Conservation (phyloP, 148 eudicot genomes). For the Camellia granthamiana region DNA sequence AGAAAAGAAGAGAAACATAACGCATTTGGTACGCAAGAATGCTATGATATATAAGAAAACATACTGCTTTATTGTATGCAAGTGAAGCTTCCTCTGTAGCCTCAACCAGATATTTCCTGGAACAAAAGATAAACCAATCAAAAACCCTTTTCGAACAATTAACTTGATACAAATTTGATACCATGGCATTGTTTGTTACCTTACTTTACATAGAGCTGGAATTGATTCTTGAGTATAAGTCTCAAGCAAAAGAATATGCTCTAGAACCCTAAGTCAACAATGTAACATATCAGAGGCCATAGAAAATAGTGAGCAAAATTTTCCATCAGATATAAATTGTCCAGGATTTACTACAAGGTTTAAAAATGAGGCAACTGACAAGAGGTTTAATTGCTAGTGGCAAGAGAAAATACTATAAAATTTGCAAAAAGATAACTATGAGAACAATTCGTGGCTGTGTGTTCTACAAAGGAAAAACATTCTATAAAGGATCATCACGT, state of each 20-base stretch:
- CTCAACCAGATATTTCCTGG: constrained; percentile 83
- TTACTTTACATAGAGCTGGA: constrained; percentile 93
- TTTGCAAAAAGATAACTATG: neutral
- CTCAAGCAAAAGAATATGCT: constrained; percentile 82
- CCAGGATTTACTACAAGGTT: neutral
- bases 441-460: neutral
- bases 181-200: constrained; percentile 32
- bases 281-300: neutral
- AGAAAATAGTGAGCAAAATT: neutral
- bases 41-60: constrained; percentile 20
- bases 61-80: constrained; percentile 93
- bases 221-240: constrained; percentile 90
- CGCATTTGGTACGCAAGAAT: neutral
- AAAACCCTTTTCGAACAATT: constrained; percentile 4
- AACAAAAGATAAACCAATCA: constrained; percentile 17
- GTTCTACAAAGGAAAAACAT: neutral
- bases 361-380: neutral
- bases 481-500: neutral
- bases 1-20: neutral
- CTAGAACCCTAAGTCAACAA: constrained; percentile 63
- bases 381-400: neutral
- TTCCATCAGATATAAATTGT: neutral
- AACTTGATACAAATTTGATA: neutral
- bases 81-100: constrained; percentile 94
- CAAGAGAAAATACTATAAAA: neutral